Evolutionary conservation across 2,329 filamentous ascomycete genomes (phyloP).

Genomic region (Chrysoporthe cubensis): DNA sequence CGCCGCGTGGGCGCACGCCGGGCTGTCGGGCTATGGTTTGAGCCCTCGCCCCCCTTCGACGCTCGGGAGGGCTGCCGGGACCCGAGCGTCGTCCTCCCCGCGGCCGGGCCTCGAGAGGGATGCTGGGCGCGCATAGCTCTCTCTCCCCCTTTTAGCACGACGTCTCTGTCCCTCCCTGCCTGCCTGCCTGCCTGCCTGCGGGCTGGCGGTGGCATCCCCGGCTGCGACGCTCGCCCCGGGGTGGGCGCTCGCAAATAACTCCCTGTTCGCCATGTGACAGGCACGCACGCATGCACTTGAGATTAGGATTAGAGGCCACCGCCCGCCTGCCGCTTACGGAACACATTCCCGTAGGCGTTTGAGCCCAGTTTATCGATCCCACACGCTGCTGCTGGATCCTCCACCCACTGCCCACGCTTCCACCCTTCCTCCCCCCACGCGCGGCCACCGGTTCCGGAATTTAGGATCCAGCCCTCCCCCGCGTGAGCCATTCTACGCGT

Average conservation of each 20-base stretch:
- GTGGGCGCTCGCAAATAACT: not conserved
- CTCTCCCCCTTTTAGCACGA: no score
- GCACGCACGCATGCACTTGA: not conserved
- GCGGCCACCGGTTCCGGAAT: not conserved
- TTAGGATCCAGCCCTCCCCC: not conserved
- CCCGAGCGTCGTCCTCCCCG: no score
- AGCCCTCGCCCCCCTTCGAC: no score
- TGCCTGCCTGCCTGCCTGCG: no score
- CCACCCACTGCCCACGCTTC: not conserved
- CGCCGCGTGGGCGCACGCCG: no score
- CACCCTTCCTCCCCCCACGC: no score
- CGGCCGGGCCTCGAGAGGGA: no score
- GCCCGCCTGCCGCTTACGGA: conserved; percentile 8
- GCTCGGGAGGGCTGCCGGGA: no score
- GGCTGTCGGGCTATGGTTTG: no score
- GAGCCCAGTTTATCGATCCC: no score
- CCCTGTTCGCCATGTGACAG: conserved; percentile 12
- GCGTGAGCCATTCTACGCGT: not conserved
- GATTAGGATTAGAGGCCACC: not conserved
- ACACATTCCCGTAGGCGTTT: not conserved
- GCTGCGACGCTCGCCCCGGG: not conserved
- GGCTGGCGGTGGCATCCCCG: not conserved
- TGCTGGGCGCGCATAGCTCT: no score
- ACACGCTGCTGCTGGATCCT: no score
- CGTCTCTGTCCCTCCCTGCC: not conserved